Base-by-base conservation (phyloP, 2,329 filamentous ascomycete genomes). In the Trichoderma citrinoviride region DNA sequence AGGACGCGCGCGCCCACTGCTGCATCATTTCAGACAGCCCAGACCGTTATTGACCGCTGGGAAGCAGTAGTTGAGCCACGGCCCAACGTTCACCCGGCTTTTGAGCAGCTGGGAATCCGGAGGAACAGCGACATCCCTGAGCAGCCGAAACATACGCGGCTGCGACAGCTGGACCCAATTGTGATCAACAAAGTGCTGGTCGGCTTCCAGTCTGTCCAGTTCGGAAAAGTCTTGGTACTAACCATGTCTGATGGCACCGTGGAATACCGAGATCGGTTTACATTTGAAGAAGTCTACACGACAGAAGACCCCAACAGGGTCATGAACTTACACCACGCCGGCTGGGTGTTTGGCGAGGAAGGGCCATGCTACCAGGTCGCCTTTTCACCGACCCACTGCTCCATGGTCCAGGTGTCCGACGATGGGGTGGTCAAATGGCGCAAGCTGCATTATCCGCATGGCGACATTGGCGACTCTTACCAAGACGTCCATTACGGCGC, bases 11-110 rank as follows among this genome's bases (percentile, higher is more conserved):
- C 76, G 83, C 60, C 83, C 82, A 62, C 77, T 77, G 68, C 79
- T 81, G 63, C 81, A 79, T 68, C 88, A 33, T 87, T 85, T 47
- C 86, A 88, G 68, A 86, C 88, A 37, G 80, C 86, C 0, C 87
- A 90, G 70, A 96, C 89, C 69, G 85, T 93, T 46, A 82, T 98
- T 67, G 88, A 92, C 68, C 85, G 90, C 67, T 98, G 94, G 94
- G 89, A 95, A 70, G 79, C 96, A 15, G 75, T 66, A 12, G 37
- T 94, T 10, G 87, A 90, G 37, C 82, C 86, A 54, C 78, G 83
- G n/a, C 86, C 89, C 68, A 82, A 79, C 10, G 78, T 96, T 7
- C 90, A 95, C 73, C 79, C 88, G 2, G 90, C 89, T 14, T 94
- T 96, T 73, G 90, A 92, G 69, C 89, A 93, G 70, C 81, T 95